phyloP scores from a whole-genome alignment of 495 filamentous ascomycete species.

The Hypomontagnella monticulosa region DNA sequence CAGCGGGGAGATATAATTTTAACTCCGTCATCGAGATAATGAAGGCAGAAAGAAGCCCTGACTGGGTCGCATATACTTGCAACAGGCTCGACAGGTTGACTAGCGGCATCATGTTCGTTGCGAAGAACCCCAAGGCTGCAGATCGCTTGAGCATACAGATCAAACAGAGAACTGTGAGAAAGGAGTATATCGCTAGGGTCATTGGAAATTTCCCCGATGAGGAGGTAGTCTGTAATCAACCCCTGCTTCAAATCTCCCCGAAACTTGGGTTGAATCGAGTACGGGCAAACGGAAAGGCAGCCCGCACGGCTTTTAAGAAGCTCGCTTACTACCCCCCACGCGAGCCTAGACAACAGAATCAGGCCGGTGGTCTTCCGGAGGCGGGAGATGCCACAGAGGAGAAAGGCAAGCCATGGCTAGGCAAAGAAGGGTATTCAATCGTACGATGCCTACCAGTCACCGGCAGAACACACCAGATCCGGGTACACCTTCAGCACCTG shows the following conservation, averaged over 20 bases:
- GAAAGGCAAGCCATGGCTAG: slow-evolving; percentile 44
- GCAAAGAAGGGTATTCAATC: slow-evolving; percentile 82
- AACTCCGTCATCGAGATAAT: slow-evolving; percentile 95
- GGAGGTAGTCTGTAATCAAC: slow-evolving; percentile 87
- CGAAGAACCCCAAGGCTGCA: slow-evolving; percentile 81
- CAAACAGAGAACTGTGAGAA: slow-evolving; percentile 77
- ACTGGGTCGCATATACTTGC: slow-evolving; percentile 80
- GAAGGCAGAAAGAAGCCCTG: slow-evolving; percentile 75
- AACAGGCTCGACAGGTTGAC: slow-evolving; percentile 95
- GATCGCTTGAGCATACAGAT: slow-evolving; percentile 79
- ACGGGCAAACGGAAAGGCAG: slow-evolving; percentile 88
- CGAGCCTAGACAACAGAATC: slow-evolving; percentile 33
- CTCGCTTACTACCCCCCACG: slow-evolving; percentile 82
- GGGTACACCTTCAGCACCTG: slow-evolving; percentile 93
- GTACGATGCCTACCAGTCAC: slow-evolving; percentile 94
- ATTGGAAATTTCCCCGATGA: slow-evolving; percentile 88
- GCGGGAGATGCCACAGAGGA: slow-evolving; percentile 33
- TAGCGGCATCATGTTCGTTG: slow-evolving; percentile 97
- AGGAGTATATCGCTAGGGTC: slow-evolving; percentile 94
- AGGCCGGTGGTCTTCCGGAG: slow-evolving; percentile 16
- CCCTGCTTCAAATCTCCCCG: slow-evolving; percentile 91
- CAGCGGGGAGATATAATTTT: slow-evolving; percentile 93
- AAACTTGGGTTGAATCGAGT: slow-evolving; percentile 95
- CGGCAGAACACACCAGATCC: slow-evolving; percentile 92
- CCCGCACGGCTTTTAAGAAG: slow-evolving; percentile 88